Percentiles rank a stretch among this genome's conserved stretches.
These are phyloP conservation scores for Geotrichum reessii DNA, from an alignment of 1,139 yeast genomes.

Conservation along the genomic window DNA sequence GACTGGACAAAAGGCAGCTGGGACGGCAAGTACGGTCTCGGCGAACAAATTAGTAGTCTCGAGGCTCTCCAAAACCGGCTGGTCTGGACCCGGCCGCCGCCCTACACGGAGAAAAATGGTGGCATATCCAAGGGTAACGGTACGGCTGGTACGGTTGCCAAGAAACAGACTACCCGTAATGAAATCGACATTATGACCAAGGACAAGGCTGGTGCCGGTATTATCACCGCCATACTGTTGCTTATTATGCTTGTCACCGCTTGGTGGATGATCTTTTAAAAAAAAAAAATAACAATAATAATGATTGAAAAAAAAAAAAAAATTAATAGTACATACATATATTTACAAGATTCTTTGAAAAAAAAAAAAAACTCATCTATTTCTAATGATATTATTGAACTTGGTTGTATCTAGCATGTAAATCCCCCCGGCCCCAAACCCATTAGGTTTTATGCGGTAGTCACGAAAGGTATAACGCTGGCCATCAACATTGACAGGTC, in stretches of 20 bases:
- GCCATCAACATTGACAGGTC: slow-evolving; percentile 1
- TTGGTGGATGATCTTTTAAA: slow-evolving; percentile 56
- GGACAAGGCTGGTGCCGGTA: slow-evolving; percentile 83
- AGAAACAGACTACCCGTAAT: slow-evolving; percentile 9
- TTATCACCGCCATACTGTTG: slow-evolving; percentile 69
- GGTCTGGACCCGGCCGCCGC: slow-evolving; percentile 38
- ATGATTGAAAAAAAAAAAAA: no score
- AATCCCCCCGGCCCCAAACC: slow-evolving; percentile 6
- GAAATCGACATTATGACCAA: slow-evolving; percentile 32
- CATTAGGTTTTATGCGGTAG: slow-evolving; percentile 3
- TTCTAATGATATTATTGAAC: background rate
- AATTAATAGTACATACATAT: no score
- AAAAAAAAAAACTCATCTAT: background rate
- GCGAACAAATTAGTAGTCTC: slow-evolving; percentile 87
- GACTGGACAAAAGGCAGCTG: slow-evolving; percentile 67
- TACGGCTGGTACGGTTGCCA: slow-evolving; percentile 30
- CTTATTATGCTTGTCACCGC: slow-evolving; percentile 58
- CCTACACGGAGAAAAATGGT: slow-evolving; percentile 43
- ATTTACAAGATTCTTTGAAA: slow-evolving; percentile 34
- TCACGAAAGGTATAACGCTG: background rate
- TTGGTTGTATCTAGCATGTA: background rate
- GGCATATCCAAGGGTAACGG: slow-evolving; percentile 41
- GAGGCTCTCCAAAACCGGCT: slow-evolving; percentile 62
- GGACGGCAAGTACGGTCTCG: slow-evolving; percentile 82
- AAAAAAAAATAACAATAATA: no score